Evolutionary conservation across 208 protist genomes (phyloP), one percentile per base, ranked within the genome.

Genomic region (Phytomonas francai): DNA sequence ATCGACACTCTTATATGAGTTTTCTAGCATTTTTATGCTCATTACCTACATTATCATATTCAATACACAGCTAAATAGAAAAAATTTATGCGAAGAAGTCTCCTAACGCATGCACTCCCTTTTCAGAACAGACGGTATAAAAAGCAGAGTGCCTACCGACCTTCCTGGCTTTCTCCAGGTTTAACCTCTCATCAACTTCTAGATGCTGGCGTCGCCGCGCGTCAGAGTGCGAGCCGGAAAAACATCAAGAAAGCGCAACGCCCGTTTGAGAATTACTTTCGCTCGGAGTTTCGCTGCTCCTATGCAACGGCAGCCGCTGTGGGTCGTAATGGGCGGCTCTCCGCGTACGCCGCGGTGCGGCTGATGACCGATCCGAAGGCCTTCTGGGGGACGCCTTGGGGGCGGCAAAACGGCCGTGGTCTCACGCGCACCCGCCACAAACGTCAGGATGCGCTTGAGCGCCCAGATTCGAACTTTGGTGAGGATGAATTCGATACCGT

Each of bases 191-290:
- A 91, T 62, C 87, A 95, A 68, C 78, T 88, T 74, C 80, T 93
- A 0, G 89, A 95, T 65, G 81, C 84, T 11, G 87, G 87, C 27
- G 79, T 95, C 27, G 85, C 81, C 5, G 79, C 83, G 9, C 84
- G 89, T 19, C 87, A 93, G 58, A 82, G 87, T 59, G 83, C 71
- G 4, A 75, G 78, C 33, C 81, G 83, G 14, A 93, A 93, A 62
- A 79, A 70, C 8, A 73, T 95, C 7, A 87, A 85, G 34, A 89
- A 88, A 62, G 80, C 87, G 19, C 81, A 80, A 30, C 78, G 78
- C 0, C 89, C 89, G 0, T 95, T 95, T 49, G 71, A 66, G 32
- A 87, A 87, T 59, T 93, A 93, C 77, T 95, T 95, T 64, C 78
- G 79, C 32, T 75, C 75, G 19, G 70, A 78, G 58, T 95, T 86